Percentiles rank a stretch among this genome's conserved stretches.
These are phyloP conservation scores for Rhodotorula sp. DNA, from an alignment of 1,284 basidiomycete genomes.

Conservation along the genomic window DNA sequence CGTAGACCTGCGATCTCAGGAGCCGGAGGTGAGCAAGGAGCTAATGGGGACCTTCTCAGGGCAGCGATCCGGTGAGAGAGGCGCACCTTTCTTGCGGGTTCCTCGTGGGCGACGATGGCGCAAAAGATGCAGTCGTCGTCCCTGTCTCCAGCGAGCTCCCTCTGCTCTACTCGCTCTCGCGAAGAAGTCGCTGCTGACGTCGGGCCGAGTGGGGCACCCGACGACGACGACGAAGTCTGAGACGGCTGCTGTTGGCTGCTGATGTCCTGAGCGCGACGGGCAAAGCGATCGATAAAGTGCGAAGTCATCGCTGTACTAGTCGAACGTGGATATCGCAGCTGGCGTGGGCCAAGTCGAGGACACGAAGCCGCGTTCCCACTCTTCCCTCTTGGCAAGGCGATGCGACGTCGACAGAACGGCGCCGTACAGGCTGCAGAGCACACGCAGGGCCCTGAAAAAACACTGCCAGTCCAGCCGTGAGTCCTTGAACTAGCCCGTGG, in stretches of 20 bases:
- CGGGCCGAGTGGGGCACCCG: not conserved
- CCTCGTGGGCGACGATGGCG: constrained; percentile 57
- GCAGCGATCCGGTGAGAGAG: constrained; percentile 52
- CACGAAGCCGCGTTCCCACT: too few species aligned
- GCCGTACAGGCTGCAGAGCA: too few species aligned
- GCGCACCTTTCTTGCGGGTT: constrained; percentile 41
- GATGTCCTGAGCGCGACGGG: not conserved
- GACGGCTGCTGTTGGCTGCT: not conserved
- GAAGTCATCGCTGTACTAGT: constrained; percentile 14
- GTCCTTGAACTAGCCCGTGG: not conserved
- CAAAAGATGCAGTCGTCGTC: constrained; percentile 60
- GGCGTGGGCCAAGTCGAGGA: too few species aligned
- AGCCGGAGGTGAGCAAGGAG: too few species aligned
- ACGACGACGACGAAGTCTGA: not conserved
- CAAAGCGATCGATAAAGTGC: constrained; percentile 21
- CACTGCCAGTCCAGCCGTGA: too few species aligned
- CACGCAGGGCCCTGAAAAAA: too few species aligned
- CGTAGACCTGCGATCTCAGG: constrained; percentile 54
- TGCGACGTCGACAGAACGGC: too few species aligned
- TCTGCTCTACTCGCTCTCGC: not conserved
- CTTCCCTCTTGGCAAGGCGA: too few species aligned
- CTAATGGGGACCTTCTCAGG: constrained; percentile 54
- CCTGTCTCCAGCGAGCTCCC: not conserved
- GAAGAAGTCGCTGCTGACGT: not conserved
- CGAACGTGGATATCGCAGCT: too few species aligned